Percentiles rank a stretch among this genome's conserved stretches.
These are phyloP conservation scores for Camptophora hylomeconis DNA, from an alignment of 2,329 filamentous ascomycete genomes.

Conservation along the genomic window DNA sequence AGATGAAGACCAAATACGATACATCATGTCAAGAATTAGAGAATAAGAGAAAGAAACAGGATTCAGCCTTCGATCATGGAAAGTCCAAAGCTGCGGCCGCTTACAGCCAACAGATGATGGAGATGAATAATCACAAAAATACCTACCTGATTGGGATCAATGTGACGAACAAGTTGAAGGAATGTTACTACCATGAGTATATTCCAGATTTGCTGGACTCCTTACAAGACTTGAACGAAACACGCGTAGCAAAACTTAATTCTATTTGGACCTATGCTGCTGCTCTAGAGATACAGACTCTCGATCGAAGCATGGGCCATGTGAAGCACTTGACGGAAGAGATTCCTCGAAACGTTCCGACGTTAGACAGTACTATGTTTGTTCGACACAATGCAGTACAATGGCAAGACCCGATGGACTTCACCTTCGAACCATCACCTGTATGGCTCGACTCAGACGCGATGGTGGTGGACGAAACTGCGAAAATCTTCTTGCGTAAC, in stretches of 20 bases:
- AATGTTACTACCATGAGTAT: conserved; percentile 95
- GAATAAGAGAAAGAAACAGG: conserved; percentile 83
- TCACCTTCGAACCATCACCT: conserved; percentile 82
- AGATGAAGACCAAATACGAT: conserved; percentile 89
- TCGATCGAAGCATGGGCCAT: conserved; percentile 59
- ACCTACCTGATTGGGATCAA: conserved; percentile 95
- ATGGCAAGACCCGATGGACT: conserved; percentile 75
- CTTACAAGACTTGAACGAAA: conserved; percentile 85
- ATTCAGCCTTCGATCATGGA: conserved; percentile 73
- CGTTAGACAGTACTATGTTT: conserved; percentile 96
- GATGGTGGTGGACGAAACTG: conserved; percentile 75
- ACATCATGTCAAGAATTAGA: conserved; percentile 88
- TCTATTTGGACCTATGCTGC: conserved; percentile 71
- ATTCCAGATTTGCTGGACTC: conserved; percentile 83
- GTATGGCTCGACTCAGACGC: conserved; percentile 90
- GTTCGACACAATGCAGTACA: conserved; percentile 74
- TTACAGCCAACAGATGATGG: conserved; percentile 81
- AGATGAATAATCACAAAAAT: conserved; percentile 98
- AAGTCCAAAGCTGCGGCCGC: conserved; percentile 82
- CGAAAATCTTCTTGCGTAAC: conserved; percentile 84
- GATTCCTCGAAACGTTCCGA: conserved; percentile 75
- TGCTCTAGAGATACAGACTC: conserved; percentile 63
- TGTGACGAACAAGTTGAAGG: conserved; percentile 94
- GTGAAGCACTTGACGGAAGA: conserved; percentile 63
- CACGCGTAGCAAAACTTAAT: conserved; percentile 72